Conservation (phyloP, 2,329 filamentous ascomycete genomes). For the Cladosporium sp. region DNA sequence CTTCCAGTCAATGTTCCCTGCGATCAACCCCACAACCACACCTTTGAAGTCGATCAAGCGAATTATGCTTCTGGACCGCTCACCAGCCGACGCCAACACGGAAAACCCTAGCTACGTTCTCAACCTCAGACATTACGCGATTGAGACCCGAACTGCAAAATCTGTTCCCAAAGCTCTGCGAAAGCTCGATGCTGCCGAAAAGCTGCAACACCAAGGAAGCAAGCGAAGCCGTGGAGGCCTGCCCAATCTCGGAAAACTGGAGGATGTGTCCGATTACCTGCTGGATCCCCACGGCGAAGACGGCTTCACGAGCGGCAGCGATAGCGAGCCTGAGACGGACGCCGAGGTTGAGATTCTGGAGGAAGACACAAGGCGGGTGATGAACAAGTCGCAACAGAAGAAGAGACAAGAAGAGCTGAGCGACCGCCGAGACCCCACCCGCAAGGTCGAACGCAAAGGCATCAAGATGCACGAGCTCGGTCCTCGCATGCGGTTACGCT, state of each 20-base stretch:
- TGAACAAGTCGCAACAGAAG: slow-evolving; percentile 50
- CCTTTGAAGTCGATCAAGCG: slow-evolving; percentile 89
- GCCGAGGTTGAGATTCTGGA: slow-evolving; percentile 84
- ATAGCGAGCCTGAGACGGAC: slow-evolving; percentile 90
- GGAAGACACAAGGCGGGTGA: slow-evolving; percentile 57
- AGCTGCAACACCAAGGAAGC: slow-evolving; percentile 57
- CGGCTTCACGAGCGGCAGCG: slow-evolving; percentile 88
- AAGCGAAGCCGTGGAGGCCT: slow-evolving; percentile 47
- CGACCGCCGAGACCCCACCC: slow-evolving; percentile 31
- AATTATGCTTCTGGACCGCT: slow-evolving; percentile 82
- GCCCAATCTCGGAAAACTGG: slow-evolving; percentile 84
- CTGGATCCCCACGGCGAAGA: slow-evolving; percentile 70
- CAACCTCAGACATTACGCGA: slow-evolving; percentile 90
- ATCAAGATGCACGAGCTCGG: slow-evolving; percentile 92
- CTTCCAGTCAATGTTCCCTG: slow-evolving; percentile 94
- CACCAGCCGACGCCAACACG: slow-evolving; percentile 28
- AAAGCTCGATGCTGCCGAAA: slow-evolving; percentile 80
- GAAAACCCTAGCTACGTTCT: slow-evolving; percentile 59
- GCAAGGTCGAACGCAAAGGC: slow-evolving; percentile 71
- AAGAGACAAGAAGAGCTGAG: slow-evolving; percentile 17
- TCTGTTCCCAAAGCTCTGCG: slow-evolving; percentile 74
- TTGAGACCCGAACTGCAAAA: slow-evolving; percentile 81
- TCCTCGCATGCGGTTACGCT: slow-evolving; percentile 78
- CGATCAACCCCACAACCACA: slow-evolving; percentile 87
- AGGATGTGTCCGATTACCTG: slow-evolving; percentile 93